A percentile compares a stretch with the other conserved stretches of the same genome.
These are phyloP conservation scores for Fagopyrum homotropicum DNA, from an alignment of 148 eudicot species.

Conservation along the genomic window DNA sequence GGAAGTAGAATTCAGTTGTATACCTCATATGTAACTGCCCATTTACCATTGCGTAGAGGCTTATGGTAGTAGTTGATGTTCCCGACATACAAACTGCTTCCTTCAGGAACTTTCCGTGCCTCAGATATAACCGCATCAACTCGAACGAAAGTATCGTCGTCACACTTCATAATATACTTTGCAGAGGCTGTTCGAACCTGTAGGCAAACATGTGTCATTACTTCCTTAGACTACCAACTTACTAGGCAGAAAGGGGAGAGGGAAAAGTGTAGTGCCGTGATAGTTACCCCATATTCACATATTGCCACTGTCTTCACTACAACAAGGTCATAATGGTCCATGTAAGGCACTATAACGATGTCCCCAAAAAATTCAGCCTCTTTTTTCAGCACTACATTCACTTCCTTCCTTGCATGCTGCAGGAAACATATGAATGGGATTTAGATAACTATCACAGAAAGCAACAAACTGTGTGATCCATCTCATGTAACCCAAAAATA, in stretches of 20 bases:
- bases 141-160: slow-evolving; percentile 87
- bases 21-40: slow-evolving; percentile 91
- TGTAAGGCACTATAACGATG: slow-evolving; percentile 71
- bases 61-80: slow-evolving; percentile 72
- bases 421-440: neutral
- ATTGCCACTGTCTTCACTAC: slow-evolving; percentile 85
- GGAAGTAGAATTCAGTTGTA: neutral
- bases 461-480: neutral
- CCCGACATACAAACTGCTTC: slow-evolving; percentile 63
- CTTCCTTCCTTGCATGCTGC: slow-evolving; percentile 61
- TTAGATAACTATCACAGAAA: neutral
- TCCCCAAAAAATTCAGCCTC: slow-evolving; percentile 83
- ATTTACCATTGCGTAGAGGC: slow-evolving; percentile 81
- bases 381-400: slow-evolving; percentile 62
- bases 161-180: slow-evolving; percentile 84
- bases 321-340: slow-evolving; percentile 87
- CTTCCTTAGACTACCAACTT: neutral
- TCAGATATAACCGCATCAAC: slow-evolving; percentile 70
- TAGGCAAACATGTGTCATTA: neutral
- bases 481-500: neutral
- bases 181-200: slow-evolving; percentile 60
- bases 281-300: slow-evolving; percentile 82
- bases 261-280: neutral
- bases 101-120: slow-evolving; percentile 31
- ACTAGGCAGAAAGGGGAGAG: neutral